Evolutionary conservation across 2,329 filamentous ascomycete species (phyloP).

Genomic region (Verticillium nonalfalfae): DNA sequence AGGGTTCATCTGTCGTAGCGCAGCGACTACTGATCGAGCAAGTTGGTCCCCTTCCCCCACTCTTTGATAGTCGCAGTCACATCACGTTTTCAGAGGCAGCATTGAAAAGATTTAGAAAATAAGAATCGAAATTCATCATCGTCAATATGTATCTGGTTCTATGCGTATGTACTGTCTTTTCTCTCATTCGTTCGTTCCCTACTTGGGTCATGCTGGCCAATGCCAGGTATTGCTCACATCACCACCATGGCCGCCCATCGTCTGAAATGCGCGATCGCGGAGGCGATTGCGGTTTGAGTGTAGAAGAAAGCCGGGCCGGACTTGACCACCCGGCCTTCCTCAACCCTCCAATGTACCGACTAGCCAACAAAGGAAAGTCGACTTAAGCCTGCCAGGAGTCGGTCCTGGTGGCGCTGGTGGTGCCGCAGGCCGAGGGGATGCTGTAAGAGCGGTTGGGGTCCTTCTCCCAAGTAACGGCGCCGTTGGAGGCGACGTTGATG

Average conservation of each 20-base stretch:
- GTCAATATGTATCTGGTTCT: neutral
- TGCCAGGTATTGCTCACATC: neutral
- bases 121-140: neutral
- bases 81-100: neutral
- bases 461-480: constrained; percentile 56
- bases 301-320: neutral
- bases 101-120: neutral
- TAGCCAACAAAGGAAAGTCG: neutral
- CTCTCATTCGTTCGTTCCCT: neutral
- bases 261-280: neutral
- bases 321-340: neutral
- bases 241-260: neutral
- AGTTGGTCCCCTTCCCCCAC: too few relatives aligned
- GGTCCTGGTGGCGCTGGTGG: constrained; percentile 17
- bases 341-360: neutral
- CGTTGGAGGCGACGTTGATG: constrained; percentile 49
- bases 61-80: too few relatives aligned
- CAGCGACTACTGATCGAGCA: too few relatives aligned
- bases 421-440: constrained; percentile 21
- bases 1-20: too few relatives aligned
- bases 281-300: neutral
- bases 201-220: neutral
- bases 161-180: neutral
- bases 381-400: constrained; percentile 24
- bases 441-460: constrained; percentile 45